These are phyloP conservation scores for Epithemia pelagica DNA, from an alignment of 108 stramenopile genomes.

Conservation along the genomic window DNA sequence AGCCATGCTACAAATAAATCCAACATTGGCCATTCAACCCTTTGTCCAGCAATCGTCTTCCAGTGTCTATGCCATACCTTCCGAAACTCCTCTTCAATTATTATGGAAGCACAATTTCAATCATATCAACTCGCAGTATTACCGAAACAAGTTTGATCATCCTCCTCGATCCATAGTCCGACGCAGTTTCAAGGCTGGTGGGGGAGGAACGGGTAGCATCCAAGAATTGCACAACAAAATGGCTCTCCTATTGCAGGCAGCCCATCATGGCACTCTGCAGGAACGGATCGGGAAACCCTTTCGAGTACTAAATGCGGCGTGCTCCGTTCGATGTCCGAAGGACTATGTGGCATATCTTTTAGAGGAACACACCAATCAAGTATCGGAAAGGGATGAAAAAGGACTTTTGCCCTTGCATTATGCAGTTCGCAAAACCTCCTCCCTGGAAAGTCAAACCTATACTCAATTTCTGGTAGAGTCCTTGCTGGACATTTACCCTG, in stretches of 20 bases:
- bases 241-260: constrained; percentile 23
- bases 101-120: constrained; percentile 17
- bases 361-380: constrained; percentile 2
- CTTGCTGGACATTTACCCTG: constrained; percentile 27
- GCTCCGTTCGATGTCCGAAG: constrained; percentile 19
- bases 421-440: constrained; percentile 14
- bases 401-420: constrained; percentile 28
- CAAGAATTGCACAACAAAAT: constrained; percentile 13
- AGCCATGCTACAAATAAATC: constrained; percentile 25
- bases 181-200: background rate
- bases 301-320: constrained; percentile 21
- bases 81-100: constrained; percentile 20
- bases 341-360: constrained; percentile 20
- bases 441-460: constrained; percentile 10
- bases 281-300: background rate
- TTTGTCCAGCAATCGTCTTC: background rate
- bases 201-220: no score
- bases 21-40: constrained; percentile 17
- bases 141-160: background rate
- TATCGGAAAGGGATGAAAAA: constrained; percentile 4
- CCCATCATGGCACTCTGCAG: constrained; percentile 9
- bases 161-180: background rate
- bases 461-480: constrained; percentile 20
- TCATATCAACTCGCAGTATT: background rate
- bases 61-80: background rate